Evolutionary conservation across 1,139 yeast genomes (phyloP).

Genomic region (Debaryomyces subglobosus): DNA sequence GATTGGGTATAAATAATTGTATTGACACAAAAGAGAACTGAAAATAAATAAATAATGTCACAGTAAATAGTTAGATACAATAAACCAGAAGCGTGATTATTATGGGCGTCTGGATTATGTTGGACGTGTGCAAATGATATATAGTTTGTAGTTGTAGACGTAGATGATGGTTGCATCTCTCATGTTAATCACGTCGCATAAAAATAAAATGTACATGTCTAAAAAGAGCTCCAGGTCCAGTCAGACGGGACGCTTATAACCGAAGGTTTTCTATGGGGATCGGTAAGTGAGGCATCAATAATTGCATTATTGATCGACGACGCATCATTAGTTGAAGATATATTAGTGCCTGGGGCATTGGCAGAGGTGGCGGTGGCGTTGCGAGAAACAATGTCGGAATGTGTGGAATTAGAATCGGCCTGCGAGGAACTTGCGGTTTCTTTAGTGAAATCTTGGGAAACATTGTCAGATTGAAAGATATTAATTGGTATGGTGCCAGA

Average conservation of each 20-base stretch:
- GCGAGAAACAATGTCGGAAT: background rate
- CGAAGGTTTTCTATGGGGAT: slow-evolving; percentile 14
- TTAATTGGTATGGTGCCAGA: background rate
- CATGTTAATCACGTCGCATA: background rate
- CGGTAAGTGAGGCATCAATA: background rate
- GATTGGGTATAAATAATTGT: background rate
- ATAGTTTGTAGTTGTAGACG: background rate
- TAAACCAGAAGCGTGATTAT: background rate
- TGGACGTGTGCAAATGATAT: background rate
- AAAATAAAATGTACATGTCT: slow-evolving; percentile 3
- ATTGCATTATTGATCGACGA: background rate
- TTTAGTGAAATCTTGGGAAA: background rate
- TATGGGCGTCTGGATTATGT: background rate
- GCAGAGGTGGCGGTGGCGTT: background rate
- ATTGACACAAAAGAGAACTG: background rate
- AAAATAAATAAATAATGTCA: background rate
- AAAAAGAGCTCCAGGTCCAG: slow-evolving; percentile 54
- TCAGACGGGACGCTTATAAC: slow-evolving; percentile 35
- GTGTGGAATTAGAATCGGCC: background rate
- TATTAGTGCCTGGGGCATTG: background rate
- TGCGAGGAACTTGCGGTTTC: background rate
- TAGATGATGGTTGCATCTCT: background rate
- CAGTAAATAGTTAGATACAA: background rate
- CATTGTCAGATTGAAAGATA: background rate
- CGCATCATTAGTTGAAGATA: background rate